These are phyloP conservation scores for Linaria vulgaris DNA, from an alignment of 257 asterid genomes.

Conservation along the genomic window DNA sequence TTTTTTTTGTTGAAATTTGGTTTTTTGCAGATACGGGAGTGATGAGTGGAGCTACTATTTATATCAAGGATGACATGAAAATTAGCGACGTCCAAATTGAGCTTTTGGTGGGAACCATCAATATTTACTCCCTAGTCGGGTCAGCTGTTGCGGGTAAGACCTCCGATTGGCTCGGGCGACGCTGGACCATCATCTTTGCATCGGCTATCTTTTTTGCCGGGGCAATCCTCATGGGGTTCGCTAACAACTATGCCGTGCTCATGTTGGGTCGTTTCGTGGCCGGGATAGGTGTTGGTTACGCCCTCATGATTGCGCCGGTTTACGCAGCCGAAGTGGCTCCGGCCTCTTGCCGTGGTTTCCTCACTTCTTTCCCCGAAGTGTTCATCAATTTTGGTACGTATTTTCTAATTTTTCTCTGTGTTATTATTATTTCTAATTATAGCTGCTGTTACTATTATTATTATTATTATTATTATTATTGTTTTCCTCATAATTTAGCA, in stretches of 20 bases:
- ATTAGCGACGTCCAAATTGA: constrained; percentile 36
- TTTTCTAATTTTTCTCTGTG: not conserved
- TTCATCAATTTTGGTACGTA: constrained; percentile 38
- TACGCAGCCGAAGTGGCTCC: constrained; percentile 46
- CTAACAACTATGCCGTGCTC: constrained; percentile 37
- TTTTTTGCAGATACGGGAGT: constrained; percentile 37
- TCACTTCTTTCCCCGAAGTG: constrained; percentile 46
- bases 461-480: no score
- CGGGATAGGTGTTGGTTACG: constrained; percentile 46
- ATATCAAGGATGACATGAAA: constrained; percentile 36
- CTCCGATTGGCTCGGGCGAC: constrained; percentile 47
- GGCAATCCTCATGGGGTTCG: constrained; percentile 42
- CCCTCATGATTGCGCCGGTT: constrained; percentile 46
- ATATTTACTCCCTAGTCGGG: constrained; percentile 38
- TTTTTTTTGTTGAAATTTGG: not conserved
- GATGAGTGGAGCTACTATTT: constrained; percentile 41
- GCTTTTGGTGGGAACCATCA: constrained; percentile 36
- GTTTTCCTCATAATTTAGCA: no score
- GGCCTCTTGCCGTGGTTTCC: constrained; percentile 40
- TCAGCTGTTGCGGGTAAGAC: constrained; percentile 47
- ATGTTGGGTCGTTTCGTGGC: constrained; percentile 44
- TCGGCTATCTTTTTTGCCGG: constrained; percentile 38
- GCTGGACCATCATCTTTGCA: constrained; percentile 38
- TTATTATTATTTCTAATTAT: no score
- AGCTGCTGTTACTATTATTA: no score